Evolutionary conservation across 75 land plant genomes (phyloP).

Genomic region (Selaginella tamariscina): DNA sequence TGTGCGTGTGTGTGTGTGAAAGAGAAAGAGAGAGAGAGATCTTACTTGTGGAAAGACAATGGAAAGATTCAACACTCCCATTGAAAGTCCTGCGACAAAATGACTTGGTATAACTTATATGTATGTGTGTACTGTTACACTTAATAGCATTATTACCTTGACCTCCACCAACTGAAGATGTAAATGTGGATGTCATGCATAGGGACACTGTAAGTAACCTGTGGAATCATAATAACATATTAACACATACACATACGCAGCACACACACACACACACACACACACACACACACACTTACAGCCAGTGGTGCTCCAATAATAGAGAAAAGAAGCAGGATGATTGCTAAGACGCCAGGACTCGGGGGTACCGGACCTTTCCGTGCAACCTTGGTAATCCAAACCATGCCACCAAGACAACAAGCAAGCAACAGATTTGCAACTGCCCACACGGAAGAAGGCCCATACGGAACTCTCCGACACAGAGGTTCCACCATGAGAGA

Average conservation of each 20-base stretch:
- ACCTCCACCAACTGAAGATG: slow-evolving; percentile 2
- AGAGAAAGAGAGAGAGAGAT: no score
- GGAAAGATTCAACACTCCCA: slow-evolving; percentile 5
- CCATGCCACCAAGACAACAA: slow-evolving; percentile 41
- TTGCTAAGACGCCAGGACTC: background rate
- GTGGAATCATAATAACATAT: no score
- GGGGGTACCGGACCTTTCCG: background rate
- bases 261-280: no score
- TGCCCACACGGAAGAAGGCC: slow-evolving; percentile 79
- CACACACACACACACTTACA: slow-evolving; percentile 14
- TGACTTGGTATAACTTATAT: no score
- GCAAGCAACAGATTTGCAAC: slow-evolving; percentile 55
- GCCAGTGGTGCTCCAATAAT: slow-evolving; percentile 22
- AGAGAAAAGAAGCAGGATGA: slow-evolving; percentile 7
- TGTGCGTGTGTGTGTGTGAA: no score
- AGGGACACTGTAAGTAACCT: slow-evolving; percentile 8
- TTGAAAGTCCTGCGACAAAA: slow-evolving; percentile 7
- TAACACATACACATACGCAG: no score
- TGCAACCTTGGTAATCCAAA: slow-evolving; percentile 27
- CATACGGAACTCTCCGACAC: slow-evolving; percentile 63
- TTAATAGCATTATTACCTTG: no score
- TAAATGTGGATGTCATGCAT: slow-evolving; percentile 4
- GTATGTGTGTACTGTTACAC: no score
- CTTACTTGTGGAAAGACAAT: slow-evolving; percentile 8
- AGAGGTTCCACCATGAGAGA: slow-evolving; percentile 67